These are phyloP conservation scores for Salix viminalis DNA, from an alignment of 345 rosid genomes.

Conservation along the genomic window DNA sequence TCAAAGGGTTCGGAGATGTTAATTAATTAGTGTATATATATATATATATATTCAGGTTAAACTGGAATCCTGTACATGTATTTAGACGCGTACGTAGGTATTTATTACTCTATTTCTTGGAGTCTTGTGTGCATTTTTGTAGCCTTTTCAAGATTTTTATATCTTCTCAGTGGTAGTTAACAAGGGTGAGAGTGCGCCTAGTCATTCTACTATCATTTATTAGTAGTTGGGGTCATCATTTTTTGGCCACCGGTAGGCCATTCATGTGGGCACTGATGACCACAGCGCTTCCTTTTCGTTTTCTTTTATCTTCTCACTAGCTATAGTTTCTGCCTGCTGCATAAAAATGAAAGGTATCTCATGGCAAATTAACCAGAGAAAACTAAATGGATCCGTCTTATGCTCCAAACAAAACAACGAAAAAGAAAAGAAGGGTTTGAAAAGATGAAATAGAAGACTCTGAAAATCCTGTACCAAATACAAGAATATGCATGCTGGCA, in stretches of 20 bases:
- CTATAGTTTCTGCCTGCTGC: not conserved
- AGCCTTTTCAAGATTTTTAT: not conserved
- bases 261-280: not conserved
- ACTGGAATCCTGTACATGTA: too few relatives aligned
- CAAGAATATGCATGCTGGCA: not conserved
- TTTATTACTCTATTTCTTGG: not conserved
- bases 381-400: not conserved
- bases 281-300: not conserved
- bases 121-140: not conserved
- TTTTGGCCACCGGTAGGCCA: conserved; percentile 31
- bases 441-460: not conserved
- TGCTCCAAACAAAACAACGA: not conserved
- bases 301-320: not conserved
- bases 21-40: too few relatives aligned
- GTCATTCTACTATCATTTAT: not conserved
- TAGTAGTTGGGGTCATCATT: conserved; percentile 44
- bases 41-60: too few relatives aligned
- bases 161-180: not conserved
- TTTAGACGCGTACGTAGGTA: not conserved
- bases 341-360: not conserved
- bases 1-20: not conserved
- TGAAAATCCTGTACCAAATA: not conserved
- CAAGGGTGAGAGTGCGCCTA: not conserved
- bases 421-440: not conserved
- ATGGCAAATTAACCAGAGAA: not conserved